Evolutionary conservation across 2,329 filamentous ascomycete species (phyloP).

Genomic region (Emergomyces pasteurianus): DNA sequence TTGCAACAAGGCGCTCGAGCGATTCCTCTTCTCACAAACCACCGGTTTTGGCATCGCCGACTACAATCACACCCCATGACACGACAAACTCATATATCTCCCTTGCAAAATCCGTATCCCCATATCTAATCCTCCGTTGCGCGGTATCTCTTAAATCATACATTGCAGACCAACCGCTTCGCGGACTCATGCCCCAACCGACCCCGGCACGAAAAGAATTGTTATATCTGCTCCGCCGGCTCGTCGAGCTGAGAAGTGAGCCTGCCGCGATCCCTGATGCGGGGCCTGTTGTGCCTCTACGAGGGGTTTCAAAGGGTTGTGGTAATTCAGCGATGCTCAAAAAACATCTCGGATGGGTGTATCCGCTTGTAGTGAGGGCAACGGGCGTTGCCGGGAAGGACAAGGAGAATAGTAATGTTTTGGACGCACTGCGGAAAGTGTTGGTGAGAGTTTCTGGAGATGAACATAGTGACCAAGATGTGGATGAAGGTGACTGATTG

Average conservation of each 20-base stretch:
- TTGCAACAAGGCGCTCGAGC: slow-evolving; percentile 43
- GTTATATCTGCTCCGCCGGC: slow-evolving; percentile 53
- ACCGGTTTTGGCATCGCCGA: slow-evolving; percentile 7
- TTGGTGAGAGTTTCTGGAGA: slow-evolving; percentile 48
- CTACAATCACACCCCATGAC: neutral
- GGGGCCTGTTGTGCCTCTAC: slow-evolving; percentile 1
- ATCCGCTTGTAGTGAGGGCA: slow-evolving; percentile 49
- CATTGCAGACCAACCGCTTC: slow-evolving; percentile 79
- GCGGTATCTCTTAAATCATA: slow-evolving; percentile 74
- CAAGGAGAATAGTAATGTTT: slow-evolving; percentile 25
- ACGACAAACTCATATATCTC: slow-evolving; percentile 36
- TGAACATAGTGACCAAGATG: neutral
- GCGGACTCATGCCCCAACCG: slow-evolving; percentile 81
- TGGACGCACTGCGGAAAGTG: slow-evolving; percentile 45
- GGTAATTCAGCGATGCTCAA: slow-evolving; percentile 34
- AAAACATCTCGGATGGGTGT: slow-evolving; percentile 70
- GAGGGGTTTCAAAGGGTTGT: slow-evolving; percentile 5
- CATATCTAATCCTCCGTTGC: slow-evolving; percentile 70
- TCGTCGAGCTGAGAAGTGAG: slow-evolving; percentile 58
- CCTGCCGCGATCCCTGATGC: slow-evolving; percentile 53
- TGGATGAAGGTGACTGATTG: neutral
- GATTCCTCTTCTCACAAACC: neutral
- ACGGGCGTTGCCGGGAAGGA: slow-evolving; percentile 31
- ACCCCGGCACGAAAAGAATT: slow-evolving; percentile 69
- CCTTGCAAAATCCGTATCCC: slow-evolving; percentile 64